Percentiles rank a stretch among this genome's conserved stretches.
phyloP scores from a whole-genome alignment of 805 yeast species.

The Cyberlindnera americana region DNA sequence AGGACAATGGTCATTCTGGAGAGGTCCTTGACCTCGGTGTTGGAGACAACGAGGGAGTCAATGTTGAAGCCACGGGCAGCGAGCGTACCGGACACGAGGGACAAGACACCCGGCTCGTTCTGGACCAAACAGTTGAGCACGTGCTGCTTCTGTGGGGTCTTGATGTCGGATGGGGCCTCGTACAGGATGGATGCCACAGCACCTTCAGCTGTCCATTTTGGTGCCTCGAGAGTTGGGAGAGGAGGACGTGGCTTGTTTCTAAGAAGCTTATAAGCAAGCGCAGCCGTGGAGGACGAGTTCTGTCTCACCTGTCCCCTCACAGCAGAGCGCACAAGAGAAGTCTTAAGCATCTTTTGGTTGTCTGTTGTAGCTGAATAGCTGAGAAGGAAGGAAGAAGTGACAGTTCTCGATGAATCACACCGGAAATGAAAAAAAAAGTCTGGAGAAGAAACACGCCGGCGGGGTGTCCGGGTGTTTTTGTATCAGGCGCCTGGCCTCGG shows the following conservation, averaged over 20 bases:
- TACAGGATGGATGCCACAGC: slow-evolving; percentile 94
- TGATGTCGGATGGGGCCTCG: slow-evolving; percentile 66
- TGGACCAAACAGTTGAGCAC: slow-evolving; percentile 96
- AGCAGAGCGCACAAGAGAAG: slow-evolving; percentile 12
- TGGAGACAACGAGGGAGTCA: slow-evolving; percentile 94
- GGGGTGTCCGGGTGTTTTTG: slow-evolving; percentile 6
- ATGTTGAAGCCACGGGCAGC: slow-evolving; percentile 99
- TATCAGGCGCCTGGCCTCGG: too few relatives aligned
- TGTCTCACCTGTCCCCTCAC: slow-evolving; percentile 19
- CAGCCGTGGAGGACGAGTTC: slow-evolving; percentile 75
- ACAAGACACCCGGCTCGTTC: slow-evolving; percentile 97
- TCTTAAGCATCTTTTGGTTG: slow-evolving; percentile 6
- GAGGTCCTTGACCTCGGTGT: slow-evolving; percentile 91
- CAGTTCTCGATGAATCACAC: slow-evolving; percentile 6
- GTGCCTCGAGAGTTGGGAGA: slow-evolving; percentile 88
- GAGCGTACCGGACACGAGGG: slow-evolving; percentile 88
- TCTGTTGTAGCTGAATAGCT: too few relatives aligned
- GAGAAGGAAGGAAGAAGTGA: too few relatives aligned
- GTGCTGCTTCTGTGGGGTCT: slow-evolving; percentile 72
- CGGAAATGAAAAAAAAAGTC: slow-evolving; percentile 7
- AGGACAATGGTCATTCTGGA: slow-evolving; percentile 96
- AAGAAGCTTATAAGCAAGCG: slow-evolving; percentile 88
- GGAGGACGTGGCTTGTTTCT: slow-evolving; percentile 85
- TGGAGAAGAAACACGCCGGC: too few relatives aligned
- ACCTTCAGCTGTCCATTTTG: slow-evolving; percentile 92